Base-by-base conservation (phyloP, 1,139 yeast species). In the Schwanniomyces etchellsii region DNA sequence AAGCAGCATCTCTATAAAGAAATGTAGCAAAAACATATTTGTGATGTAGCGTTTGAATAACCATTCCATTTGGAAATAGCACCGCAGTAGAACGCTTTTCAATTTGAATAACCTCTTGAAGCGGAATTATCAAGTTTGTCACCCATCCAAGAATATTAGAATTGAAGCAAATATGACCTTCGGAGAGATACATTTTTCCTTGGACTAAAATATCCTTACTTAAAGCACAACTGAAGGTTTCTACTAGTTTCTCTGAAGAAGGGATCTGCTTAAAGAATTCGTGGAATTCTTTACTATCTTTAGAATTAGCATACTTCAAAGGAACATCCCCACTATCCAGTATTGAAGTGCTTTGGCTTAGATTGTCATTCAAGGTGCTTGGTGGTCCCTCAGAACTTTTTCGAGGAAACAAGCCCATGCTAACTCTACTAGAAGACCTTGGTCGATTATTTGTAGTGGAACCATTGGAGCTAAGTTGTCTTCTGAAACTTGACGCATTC, bases 101-200 rank as follows among this genome's bases (percentile, higher is more conserved):
- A 27, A 82, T 71, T 44, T 77, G 81, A 14, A 80, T 74, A 25
- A 82, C 78, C 43, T 81, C 88, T 37, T 70, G 77, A 30, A 81
- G 62, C 1, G 88, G 83, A 5, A 82, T 73, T n/a, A 70, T 52
- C 17, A 81, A 50, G 38, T 77, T 74, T 5, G 88, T 81, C 1
- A 77, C 80, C 74, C 85, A 76, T 0, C 91, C 91, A 33, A 82
- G 58, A 34, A 82, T 77, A 42, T 81, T 81, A 0, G 88, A 77
- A 40, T 79, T 80, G 56, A 82, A 82, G 39, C 83, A 75, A 11
- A 81, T 55, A 42, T 70, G 72, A 31, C 64, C 64, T 36, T 75
- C 77, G 32, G 81, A 70, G 10, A 82, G 57, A 48, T 77, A 81
- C 60, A 82, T 55, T 42, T 78, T 67, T 5, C 93, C 93, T 43